Evolutionary conservation across 2,329 filamentous ascomycete species (phyloP).

Genomic region (Sporothrix schenckii): DNA sequence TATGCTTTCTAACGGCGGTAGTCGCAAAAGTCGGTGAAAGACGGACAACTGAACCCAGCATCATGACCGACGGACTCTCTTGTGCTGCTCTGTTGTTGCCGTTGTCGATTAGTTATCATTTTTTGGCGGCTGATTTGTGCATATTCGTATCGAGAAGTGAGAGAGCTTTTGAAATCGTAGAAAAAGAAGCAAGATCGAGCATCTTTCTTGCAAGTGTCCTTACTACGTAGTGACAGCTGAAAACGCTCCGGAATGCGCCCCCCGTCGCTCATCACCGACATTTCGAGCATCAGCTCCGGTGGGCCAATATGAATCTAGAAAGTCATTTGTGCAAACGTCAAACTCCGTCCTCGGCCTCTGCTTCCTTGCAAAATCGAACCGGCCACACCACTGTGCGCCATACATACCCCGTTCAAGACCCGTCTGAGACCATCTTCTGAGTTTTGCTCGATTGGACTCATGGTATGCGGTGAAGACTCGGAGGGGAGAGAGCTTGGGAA

Average conservation of each 20-base stretch:
- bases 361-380: neutral
- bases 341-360: neutral
- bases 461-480: conserved; percentile 2
- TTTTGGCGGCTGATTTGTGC: too few relatives aligned
- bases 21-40: conserved; percentile 22
- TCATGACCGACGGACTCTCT: conserved; percentile 9
- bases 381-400: conserved; percentile 8
- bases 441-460: neutral
- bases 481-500: too few relatives aligned
- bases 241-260: neutral
- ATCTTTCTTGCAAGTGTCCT: neutral
- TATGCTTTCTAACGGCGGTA: neutral
- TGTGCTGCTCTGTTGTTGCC: too few relatives aligned
- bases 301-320: too few relatives aligned
- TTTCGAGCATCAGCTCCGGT: neutral
- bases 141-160: too few relatives aligned
- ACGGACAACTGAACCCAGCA: neutral
- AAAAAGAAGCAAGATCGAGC: neutral
- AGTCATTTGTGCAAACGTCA: too few relatives aligned
- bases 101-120: too few relatives aligned
- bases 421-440: neutral
- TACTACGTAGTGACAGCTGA: neutral
- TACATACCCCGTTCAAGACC: neutral
- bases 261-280: neutral
- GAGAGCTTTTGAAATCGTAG: too few relatives aligned